Conservation (phyloP, 2,329 filamentous ascomycete species). For the Xylaria polymorpha region DNA sequence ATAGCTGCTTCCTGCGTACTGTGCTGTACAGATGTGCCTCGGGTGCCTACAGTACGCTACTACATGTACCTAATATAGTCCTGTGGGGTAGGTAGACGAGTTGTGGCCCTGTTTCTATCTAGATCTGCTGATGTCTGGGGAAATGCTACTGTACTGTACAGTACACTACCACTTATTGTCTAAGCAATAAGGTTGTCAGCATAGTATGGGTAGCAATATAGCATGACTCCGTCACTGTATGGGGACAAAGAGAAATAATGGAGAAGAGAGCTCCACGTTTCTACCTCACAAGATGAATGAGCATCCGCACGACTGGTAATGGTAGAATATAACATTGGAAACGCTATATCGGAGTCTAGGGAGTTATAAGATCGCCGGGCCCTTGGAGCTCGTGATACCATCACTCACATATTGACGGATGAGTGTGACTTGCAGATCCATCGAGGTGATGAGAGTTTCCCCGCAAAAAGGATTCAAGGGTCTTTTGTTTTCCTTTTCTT, state of each 20-base stretch:
- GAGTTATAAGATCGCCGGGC: slow-evolving; percentile 24
- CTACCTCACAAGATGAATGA: neutral
- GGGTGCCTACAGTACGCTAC: neutral
- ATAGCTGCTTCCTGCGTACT: slow-evolving; percentile 9
- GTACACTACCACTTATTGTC: too few relatives aligned
- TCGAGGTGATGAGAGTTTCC: neutral
- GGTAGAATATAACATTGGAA: neutral
- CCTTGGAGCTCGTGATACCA: slow-evolving; percentile 29
- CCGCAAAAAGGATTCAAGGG: neutral
- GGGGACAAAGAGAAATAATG: slow-evolving; percentile 20
- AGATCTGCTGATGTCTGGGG: slow-evolving; percentile 31
- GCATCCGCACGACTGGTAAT: neutral
- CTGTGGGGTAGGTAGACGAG: slow-evolving; percentile 1
- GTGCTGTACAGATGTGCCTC: neutral
- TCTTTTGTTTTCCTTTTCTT: neutral
- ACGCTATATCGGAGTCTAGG: neutral
- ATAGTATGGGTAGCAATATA: slow-evolving; percentile 12
- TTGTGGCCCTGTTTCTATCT: neutral
- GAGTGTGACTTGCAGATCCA: slow-evolving; percentile 18
- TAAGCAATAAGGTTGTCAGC: neutral
- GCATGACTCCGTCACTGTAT: slow-evolving; percentile 15
- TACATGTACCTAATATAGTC: slow-evolving; percentile 19
- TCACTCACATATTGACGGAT: slow-evolving; percentile 21
- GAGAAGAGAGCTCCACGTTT: slow-evolving; percentile 15
- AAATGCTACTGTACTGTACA: slow-evolving; percentile 32